Conservation (phyloP, 1,284 basidiomycete species). For the Irpex lacteus region DNA sequence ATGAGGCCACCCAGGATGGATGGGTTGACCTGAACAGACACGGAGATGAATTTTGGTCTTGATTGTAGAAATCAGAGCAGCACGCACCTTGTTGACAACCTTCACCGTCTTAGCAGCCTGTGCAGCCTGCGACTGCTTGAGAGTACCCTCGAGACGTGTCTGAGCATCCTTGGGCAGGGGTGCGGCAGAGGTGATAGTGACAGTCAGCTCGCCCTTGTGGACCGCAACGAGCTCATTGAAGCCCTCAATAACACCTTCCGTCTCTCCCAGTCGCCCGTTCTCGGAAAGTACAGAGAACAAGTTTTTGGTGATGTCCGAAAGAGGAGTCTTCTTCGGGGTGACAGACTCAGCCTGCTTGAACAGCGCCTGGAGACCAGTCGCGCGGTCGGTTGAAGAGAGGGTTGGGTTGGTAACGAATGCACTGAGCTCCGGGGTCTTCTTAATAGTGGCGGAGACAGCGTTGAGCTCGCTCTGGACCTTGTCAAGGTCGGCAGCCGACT, state of each 20-base stretch:
- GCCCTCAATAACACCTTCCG: constrained; percentile 85
- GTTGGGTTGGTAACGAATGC: constrained; percentile 88
- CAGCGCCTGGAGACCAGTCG: constrained; percentile 66
- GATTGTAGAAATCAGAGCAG: not conserved
- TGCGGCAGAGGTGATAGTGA: constrained; percentile 87
- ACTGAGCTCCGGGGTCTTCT: constrained; percentile 59
- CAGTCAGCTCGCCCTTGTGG: constrained; percentile 92
- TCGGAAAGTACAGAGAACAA: constrained; percentile 89
- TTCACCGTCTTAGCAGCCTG: constrained; percentile 84
- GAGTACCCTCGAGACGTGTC: constrained; percentile 73
- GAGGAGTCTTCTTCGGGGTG: constrained; percentile 64
- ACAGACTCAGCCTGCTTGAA: constrained; percentile 57
- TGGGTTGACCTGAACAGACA: constrained; percentile 71
- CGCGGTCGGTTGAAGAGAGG: constrained; percentile 77
- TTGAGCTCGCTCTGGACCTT: constrained; percentile 85
- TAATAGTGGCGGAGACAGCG: constrained; percentile 65
- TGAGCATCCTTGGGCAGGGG: constrained; percentile 76
- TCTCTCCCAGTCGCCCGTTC: constrained; percentile 89
- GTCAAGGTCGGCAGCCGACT: constrained; percentile 76
- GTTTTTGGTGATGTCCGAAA: constrained; percentile 90
- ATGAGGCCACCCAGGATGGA: constrained; percentile 85
- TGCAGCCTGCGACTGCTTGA: constrained; percentile 84
- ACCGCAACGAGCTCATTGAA: constrained; percentile 89
- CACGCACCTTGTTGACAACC: constrained; percentile 79
- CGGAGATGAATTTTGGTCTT: not conserved